Conservation (phyloP, 2,329 filamentous ascomycete species). For the Venturia oleaginea region DNA sequence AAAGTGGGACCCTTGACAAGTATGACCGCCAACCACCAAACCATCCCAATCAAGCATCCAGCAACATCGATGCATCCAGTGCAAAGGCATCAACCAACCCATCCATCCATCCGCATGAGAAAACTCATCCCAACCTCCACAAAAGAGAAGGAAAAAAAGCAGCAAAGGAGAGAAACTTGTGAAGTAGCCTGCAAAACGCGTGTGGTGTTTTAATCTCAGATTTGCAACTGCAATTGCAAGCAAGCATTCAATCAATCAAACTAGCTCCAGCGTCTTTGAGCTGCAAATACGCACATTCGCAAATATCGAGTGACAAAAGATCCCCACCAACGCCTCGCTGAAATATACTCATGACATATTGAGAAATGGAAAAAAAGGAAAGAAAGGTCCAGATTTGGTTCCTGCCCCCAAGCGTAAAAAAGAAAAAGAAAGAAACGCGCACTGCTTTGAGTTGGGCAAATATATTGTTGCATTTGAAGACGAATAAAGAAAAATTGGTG, state of each 20-base stretch:
- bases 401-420: neutral
- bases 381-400: conserved; percentile 2
- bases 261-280: neutral
- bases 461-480: neutral
- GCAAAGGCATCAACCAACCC: neutral
- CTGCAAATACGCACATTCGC: neutral
- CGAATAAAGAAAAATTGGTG: neutral
- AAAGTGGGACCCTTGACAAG: neutral
- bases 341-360: conserved; percentile 9
- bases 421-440: neutral
- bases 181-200: neutral
- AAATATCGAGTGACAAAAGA: neutral
- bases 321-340: conserved; percentile 11
- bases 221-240: neutral
- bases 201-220: neutral
- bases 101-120: neutral
- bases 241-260: neutral
- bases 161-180: neutral
- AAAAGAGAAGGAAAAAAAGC: neutral
- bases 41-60: neutral
- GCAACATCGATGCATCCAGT: neutral
- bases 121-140: neutral
- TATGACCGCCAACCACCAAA: neutral
- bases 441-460: neutral
- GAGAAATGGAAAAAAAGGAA: neutral